Conservation (phyloP, 2,329 filamentous ascomycete species). For the Penicillium rolfsii region DNA sequence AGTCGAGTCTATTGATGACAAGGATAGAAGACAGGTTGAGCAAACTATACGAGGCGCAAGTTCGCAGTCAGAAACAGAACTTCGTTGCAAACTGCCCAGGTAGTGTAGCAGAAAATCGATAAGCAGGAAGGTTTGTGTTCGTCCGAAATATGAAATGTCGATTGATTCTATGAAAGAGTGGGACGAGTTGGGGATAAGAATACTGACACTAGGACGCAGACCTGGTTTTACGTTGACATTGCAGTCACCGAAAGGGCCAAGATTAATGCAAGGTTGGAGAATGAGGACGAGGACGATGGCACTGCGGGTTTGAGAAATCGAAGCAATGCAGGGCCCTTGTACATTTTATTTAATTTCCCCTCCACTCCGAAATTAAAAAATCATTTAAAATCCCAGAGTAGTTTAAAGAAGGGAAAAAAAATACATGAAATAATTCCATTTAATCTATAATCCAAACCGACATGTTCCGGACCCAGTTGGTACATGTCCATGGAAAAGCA, state of each 20-base stretch:
- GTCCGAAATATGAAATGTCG: neutral
- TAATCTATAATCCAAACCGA: constrained; percentile 17
- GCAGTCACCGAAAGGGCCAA: constrained; percentile 22
- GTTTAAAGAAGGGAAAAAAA: too few relatives aligned
- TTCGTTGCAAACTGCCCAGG: neutral
- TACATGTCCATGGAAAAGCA: constrained; percentile 35
- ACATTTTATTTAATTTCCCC: constrained; percentile 25
- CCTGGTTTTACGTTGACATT: constrained; percentile 32
- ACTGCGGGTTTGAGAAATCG: constrained; percentile 18
- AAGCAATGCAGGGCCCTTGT: constrained; percentile 31
- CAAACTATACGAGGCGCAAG: constrained; percentile 7
- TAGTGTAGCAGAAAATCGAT: neutral
- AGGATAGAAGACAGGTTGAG: neutral
- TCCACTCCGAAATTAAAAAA: neutral
- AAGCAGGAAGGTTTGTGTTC: neutral
- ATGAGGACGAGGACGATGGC: constrained; percentile 23
- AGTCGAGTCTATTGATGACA: neutral
- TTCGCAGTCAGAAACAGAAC: neutral
- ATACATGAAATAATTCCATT: constrained; percentile 2
- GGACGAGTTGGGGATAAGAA: neutral
- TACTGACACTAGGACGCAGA: constrained; percentile 27
- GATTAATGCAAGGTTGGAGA: constrained; percentile 34
- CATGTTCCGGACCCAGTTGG: constrained; percentile 22
- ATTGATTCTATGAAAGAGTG: neutral
- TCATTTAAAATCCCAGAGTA: neutral